Evolutionary conservation across 1,284 basidiomycete species (phyloP).

Genomic region (Mycena sp.): DNA sequence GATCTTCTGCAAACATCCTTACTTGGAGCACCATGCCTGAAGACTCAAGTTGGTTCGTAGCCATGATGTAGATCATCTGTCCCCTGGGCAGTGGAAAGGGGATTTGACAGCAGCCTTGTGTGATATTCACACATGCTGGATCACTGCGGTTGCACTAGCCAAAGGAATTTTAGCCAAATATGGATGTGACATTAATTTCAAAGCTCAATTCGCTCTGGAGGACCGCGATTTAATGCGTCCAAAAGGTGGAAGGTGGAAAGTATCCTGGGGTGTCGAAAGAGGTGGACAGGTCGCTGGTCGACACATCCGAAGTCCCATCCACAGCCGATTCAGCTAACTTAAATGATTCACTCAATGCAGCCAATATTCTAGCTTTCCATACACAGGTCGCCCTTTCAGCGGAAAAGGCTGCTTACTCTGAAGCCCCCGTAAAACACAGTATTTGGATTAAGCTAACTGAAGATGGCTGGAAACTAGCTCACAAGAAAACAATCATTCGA

Average conservation of each 20-base stretch:
- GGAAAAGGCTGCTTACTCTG: not conserved
- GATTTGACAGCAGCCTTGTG: slow-evolving; percentile 27
- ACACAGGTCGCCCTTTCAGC: not conserved
- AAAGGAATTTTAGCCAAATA: not conserved
- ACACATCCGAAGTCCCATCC: slow-evolving; percentile 26
- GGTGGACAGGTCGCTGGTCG: no score
- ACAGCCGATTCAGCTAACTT: not conserved
- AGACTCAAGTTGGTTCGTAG: slow-evolving; percentile 27
- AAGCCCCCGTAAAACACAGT: slow-evolving; percentile 8
- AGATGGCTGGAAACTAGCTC: no score
- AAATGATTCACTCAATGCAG: not conserved
- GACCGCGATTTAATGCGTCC: slow-evolving; percentile 9
- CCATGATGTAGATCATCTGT: slow-evolving; percentile 32
- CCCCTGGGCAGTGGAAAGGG: slow-evolving; percentile 28
- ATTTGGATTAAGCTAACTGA: slow-evolving; percentile 31
- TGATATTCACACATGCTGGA: slow-evolving; percentile 25
- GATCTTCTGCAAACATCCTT: slow-evolving; percentile 40
- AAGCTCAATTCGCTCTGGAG: not conserved
- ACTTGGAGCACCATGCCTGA: slow-evolving; percentile 26
- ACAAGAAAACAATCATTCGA: no score
- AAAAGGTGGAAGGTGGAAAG: slow-evolving; percentile 8
- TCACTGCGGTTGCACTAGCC: not conserved
- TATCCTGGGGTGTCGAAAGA: no score
- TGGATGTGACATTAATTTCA: no score
- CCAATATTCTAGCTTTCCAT: no score